phyloP scores from a whole-genome alignment of 106 monocot genomes.

The Gastrodia elata region DNA sequence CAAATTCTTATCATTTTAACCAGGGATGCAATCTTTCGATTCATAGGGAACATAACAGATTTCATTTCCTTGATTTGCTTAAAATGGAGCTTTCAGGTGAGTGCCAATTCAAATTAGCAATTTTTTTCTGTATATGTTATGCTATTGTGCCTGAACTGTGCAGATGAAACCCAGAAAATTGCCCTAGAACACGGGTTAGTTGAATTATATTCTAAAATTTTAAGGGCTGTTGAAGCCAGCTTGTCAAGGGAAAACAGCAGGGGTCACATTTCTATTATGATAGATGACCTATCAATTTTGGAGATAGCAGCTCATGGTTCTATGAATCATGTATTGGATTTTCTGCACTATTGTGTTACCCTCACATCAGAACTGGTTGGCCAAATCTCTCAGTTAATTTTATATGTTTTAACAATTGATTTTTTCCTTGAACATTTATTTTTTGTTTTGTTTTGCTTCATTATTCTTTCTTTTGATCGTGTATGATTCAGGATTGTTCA shows the following conservation, averaged over 20 bases:
- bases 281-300: slow-evolving; percentile 81
- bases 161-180: slow-evolving; percentile 22
- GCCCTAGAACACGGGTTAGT: slow-evolving; percentile 26
- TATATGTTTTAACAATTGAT: neutral
- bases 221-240: slow-evolving; percentile 29
- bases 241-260: slow-evolving; percentile 13
- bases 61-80: slow-evolving; percentile 69
- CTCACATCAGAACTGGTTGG: slow-evolving; percentile 56
- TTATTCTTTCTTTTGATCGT: slow-evolving; percentile 1
- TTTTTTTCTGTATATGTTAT: slow-evolving; percentile 1
- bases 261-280: slow-evolving; percentile 39
- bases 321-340: slow-evolving; percentile 52
- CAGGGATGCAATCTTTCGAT: slow-evolving; percentile 83
- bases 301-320: slow-evolving; percentile 71
- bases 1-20: neutral
- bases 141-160: neutral
- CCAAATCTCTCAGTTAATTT: slow-evolving; percentile 7
- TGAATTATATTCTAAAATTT: slow-evolving; percentile 45
- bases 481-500: slow-evolving; percentile 45
- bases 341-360: slow-evolving; percentile 65
- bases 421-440: neutral
- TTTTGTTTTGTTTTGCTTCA: neutral
- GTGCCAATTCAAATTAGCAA: slow-evolving; percentile 1
- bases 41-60: slow-evolving; percentile 48
- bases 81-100: slow-evolving; percentile 39